Percentiles rank a stretch among this genome's conserved stretches.
Conservation (phyloP, 805 yeast genomes). For the Grigorovia jiainica region DNA sequence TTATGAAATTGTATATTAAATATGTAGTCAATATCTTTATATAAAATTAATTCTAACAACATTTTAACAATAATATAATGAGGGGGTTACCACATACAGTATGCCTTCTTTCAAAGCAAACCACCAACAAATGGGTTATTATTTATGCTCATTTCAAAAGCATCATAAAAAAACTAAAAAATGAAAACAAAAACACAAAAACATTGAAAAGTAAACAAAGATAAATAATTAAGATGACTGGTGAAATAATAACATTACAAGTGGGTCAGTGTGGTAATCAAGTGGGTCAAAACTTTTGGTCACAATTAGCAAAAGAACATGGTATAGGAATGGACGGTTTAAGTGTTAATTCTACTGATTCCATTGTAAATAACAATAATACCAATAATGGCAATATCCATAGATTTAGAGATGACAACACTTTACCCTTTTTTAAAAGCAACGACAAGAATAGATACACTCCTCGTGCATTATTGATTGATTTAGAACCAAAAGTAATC, state of each 20-base stretch:
- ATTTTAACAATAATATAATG: too few relatives aligned
- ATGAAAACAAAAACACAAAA: background rate
- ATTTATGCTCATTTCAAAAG: background rate
- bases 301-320: slow-evolving; percentile 77
- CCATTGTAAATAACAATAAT: background rate
- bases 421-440: slow-evolving; percentile 73
- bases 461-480: slow-evolving; percentile 79
- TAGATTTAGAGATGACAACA: slow-evolving; percentile 50
- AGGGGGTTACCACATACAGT: too few relatives aligned
- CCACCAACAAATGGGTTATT: too few relatives aligned
- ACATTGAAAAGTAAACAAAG: background rate
- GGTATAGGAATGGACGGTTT: slow-evolving; percentile 46
- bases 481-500: slow-evolving; percentile 85
- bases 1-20: slow-evolving; percentile 5
- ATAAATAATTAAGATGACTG: too few relatives aligned
- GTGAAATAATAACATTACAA: slow-evolving; percentile 64
- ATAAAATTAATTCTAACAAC: background rate
- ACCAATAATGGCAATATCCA: background rate
- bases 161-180: background rate
- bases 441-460: slow-evolving; percentile 71
- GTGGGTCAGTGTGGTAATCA: slow-evolving; percentile 93
- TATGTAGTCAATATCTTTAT: background rate
- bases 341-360: slow-evolving; percentile 9
- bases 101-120: too few relatives aligned
- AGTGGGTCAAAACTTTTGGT: slow-evolving; percentile 89